Base-by-base conservation (phyloP, 1,139 yeast genomes). In the Wickerhamiella pararugosa region DNA sequence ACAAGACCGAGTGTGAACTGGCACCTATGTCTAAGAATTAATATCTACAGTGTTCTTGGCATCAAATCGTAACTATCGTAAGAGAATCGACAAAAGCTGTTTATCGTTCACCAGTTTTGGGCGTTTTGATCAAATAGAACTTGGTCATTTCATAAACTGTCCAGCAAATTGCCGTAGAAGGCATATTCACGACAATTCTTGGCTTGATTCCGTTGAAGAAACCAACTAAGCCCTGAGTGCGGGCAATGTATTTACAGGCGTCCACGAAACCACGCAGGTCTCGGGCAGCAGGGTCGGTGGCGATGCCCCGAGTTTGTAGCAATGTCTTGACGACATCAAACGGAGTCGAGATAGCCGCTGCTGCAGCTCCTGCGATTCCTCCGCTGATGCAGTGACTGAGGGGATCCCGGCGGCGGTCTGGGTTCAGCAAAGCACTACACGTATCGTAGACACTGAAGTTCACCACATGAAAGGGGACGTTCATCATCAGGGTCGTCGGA, bases 81-180 rank as follows among this genome's bases (percentile, higher is more conserved):
- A 29, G 31, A n/a, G n/a, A 29, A 29, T 8, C 8, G 31, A 8
- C n/a, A 29, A 8, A 8, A 29, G 31, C n/a, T 8, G n/a, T 8
- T 29, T n/a, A 29, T 29, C n/a, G 8, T 8, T 29, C 31, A 29
- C 8, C n/a, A n/a, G 8, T 8, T 29, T 29, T 8, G n/a, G 8
- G 31, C n/a, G 31, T 25, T 34, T 51, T 53, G 52, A 51, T 51
- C 10, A 66, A 48, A 49, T 79, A 69, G 53, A 76, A 81, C 63
- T 90, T 90, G 36, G 96, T 97, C 92, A 87, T 83, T 60, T 90
- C 98, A 61, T 92, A 90, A 25, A 95, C 87, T 1, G 97, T 90
- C 98, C 98, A 90, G 50, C 94, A 79, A 47, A 90, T 87, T 30
- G 98, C 98, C 8, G 98, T 87, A 39, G 94, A 80, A 21, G 99